These are phyloP conservation scores for Trypanosoma melophagium DNA, from an alignment of 208 protist genomes.

Conservation along the genomic window DNA sequence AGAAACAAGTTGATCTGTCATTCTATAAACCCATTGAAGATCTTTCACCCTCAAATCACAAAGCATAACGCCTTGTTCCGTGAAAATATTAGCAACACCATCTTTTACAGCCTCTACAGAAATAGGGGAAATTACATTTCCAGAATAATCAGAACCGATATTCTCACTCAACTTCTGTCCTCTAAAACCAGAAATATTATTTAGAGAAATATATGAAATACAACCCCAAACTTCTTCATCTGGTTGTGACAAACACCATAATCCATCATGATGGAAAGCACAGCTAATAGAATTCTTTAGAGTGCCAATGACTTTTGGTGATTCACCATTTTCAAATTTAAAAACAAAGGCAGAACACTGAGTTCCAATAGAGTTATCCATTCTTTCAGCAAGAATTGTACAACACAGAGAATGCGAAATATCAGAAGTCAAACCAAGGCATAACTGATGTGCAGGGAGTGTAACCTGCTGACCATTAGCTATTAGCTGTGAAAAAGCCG, in stretches of 20 bases:
- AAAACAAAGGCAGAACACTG: conserved; percentile 19
- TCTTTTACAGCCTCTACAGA: conserved; percentile 15
- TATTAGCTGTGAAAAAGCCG: conserved; percentile 19
- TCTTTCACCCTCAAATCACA: conserved; percentile 16
- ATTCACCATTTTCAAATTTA: background rate
- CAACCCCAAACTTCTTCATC: background rate
- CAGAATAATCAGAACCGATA: conserved; percentile 3
- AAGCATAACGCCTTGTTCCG: conserved; percentile 6
- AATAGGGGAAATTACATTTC: conserved; percentile 14
- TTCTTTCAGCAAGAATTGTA: conserved; percentile 6
- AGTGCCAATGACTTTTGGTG: background rate
- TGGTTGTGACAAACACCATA: conserved; percentile 22
- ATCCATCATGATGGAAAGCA: conserved; percentile 12
- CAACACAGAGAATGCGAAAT: conserved; percentile 11
- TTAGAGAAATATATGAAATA: conserved; percentile 12
- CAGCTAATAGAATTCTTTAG: conserved; percentile 11
- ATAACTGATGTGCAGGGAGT: conserved; percentile 7
- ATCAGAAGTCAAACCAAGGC: conserved; percentile 16
- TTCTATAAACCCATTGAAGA: conserved; percentile 7
- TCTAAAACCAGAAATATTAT: conserved; percentile 8
- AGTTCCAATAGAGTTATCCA: background rate
- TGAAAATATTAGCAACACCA: conserved; percentile 17
- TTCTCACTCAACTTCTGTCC: background rate
- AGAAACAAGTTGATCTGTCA: conserved; percentile 14
- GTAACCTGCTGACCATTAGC: background rate